These are phyloP conservation scores for Pseudonitzschia multiseries DNA, from an alignment of 108 stramenopile species.

Conservation along the genomic window DNA sequence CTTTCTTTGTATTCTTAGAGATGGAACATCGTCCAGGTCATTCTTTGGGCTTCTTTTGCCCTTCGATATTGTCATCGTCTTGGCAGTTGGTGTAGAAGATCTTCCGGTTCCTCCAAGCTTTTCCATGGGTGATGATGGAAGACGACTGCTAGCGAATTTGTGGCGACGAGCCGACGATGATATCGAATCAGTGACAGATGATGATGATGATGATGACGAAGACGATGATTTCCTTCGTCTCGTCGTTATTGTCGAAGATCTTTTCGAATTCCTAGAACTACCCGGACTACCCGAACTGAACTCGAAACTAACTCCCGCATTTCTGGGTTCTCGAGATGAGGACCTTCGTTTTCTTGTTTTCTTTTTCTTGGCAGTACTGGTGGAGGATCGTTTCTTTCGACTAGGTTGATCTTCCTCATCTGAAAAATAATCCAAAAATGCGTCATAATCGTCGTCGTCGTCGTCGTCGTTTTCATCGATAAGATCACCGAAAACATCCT, in stretches of 20 bases:
- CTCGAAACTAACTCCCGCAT: not conserved
- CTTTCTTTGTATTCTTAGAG: not conserved
- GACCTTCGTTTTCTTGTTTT: conserved; percentile 12
- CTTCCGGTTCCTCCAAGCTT: not conserved
- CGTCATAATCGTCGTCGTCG: not conserved
- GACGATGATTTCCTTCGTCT: too few species aligned
- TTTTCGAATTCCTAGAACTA: not conserved
- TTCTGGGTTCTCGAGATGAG: not conserved
- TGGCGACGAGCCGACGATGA: not conserved
- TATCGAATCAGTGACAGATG: not conserved
- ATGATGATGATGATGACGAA: not conserved
- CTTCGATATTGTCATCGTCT: not conserved
- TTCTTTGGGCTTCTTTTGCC: not conserved
- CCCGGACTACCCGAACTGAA: not conserved
- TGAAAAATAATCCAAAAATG: not conserved
- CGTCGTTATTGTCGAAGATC: too few species aligned
- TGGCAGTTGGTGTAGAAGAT: not conserved
- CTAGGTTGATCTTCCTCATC: not conserved
- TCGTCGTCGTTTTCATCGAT: conserved; percentile 9
- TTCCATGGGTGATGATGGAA: conserved; percentile 13
- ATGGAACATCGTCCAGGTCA: not conserved
- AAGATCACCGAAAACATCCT: conserved; percentile 19
- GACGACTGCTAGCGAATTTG: not conserved
- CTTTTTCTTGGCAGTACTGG: conserved; percentile 1
- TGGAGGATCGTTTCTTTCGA: conserved; percentile 1